Evolutionary conservation across 1,139 yeast species (phyloP), one percentile per base, ranked within the genome.

Genomic region (Magnusiomyces fungicola): DNA sequence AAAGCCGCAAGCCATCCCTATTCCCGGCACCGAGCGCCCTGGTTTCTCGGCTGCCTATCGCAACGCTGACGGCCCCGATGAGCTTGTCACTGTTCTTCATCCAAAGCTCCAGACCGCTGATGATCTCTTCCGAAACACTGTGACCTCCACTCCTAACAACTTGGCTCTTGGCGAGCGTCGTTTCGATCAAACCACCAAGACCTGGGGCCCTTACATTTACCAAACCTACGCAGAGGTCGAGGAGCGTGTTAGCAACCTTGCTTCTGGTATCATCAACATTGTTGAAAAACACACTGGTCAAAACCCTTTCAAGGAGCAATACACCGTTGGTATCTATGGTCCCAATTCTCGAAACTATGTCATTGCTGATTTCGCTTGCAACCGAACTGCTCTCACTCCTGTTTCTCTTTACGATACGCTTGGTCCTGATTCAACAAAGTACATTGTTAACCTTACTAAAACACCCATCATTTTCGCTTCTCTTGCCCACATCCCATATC

Each of bases 381-480:
- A 72, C 40, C 65, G 74, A 10, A 76, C 72, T 60, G 68, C 74
- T 22, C 61, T 81, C 51, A 66, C 78, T 34, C 72, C 72, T 54
- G 81, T 83, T 12, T 76, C 84, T 1, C 65, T 81, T 49, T 81
- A 81, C 62, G 82, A 80, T 55, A 79, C 85, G 2, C 66, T 81
- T 58, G 87, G 86, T 1, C 74, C 80, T 1, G 73, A 71, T 33
- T 72, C 86, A 5, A 73, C 84, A 2, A 71, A 71, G 56, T 78
- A 78, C 60, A 81, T 81, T 54, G 67, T 81, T 64, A 71, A 72
- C 48, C 60, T 78, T 52, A 78, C 83, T 4, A 76, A 78, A 55
- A 63, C 78, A 3, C 83, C 84, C 3, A 73, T 80, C 5, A 65
- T 80, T 16, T 69, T 75, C 37, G 69, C 71, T 49, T 71, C 79